phyloP scores from a whole-genome alignment of 148 eudicot species.

The Chenopodium formosanum region DNA sequence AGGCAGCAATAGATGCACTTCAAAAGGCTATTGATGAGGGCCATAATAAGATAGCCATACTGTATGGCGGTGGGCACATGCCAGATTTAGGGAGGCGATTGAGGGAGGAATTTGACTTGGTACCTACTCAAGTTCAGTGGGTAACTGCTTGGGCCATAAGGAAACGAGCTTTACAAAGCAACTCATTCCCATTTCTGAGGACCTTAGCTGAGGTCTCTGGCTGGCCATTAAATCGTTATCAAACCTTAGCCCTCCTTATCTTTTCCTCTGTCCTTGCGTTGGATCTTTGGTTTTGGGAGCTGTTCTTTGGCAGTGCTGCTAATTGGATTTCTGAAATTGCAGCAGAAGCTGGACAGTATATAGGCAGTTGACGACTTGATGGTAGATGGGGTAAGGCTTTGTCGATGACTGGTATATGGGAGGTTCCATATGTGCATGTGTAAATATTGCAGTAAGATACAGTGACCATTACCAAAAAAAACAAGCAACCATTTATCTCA shows the following conservation, averaged over 20 bases:
- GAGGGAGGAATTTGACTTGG: conserved; percentile 67
- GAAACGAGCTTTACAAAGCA: conserved; percentile 50
- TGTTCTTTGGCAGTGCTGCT: conserved; percentile 62
- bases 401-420: conserved; percentile 12
- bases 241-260: conserved; percentile 72
- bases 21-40: conserved; percentile 66
- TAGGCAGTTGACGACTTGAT: conserved; percentile 33
- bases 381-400: background rate
- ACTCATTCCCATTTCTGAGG: conserved; percentile 60
- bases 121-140: conserved; percentile 81
- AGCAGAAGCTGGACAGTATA: conserved; percentile 41
- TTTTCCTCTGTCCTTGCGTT: conserved; percentile 81
- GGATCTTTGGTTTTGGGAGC: conserved; percentile 96
- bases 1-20: conserved; percentile 75
- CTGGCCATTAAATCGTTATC: conserved; percentile 88
- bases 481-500: background rate
- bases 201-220: conserved; percentile 67
- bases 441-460: conserved; percentile 27
- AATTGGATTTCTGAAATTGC: conserved; percentile 60
- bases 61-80: conserved; percentile 99
- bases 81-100: conserved; percentile 89
- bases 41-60: conserved; percentile 79
- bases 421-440: conserved; percentile 26
- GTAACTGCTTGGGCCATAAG: conserved; percentile 88
- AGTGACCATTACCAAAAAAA: conserved; percentile 7